Percentiles rank a stretch among this genome's conserved stretches.
Conservation (phyloP, 805 yeast genomes). For the Schwanniomyces occidentalis region DNA sequence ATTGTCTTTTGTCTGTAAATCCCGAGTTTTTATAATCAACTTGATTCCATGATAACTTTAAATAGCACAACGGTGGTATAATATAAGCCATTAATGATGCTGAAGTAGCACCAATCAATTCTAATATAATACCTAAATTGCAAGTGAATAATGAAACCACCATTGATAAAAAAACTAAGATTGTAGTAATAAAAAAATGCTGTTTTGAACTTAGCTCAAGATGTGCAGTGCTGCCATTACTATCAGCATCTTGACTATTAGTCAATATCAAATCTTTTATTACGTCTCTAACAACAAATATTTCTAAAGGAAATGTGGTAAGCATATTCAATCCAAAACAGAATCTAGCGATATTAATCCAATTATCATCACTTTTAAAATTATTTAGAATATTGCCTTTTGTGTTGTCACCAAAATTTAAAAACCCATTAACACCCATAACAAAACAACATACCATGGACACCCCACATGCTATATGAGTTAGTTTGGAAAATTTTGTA, state of each 20-base stretch:
- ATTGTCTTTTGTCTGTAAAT: slow-evolving; percentile 23
- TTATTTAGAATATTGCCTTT: slow-evolving; percentile 89
- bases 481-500: slow-evolving; percentile 69
- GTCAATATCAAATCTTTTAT: slow-evolving; percentile 58
- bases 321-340: slow-evolving; percentile 92
- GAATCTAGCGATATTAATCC: slow-evolving; percentile 83
- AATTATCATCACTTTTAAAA: slow-evolving; percentile 70
- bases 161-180: slow-evolving; percentile 69
- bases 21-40: slow-evolving; percentile 30
- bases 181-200: slow-evolving; percentile 66
- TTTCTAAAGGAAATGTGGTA: slow-evolving; percentile 87
- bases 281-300: slow-evolving; percentile 88
- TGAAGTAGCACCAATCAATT: slow-evolving; percentile 88
- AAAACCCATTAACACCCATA: slow-evolving; percentile 78
- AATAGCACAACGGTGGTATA: slow-evolving; percentile 81
- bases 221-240: slow-evolving; percentile 30
- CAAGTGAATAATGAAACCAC: slow-evolving; percentile 76
- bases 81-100: slow-evolving; percentile 93
- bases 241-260: slow-evolving; percentile 10
- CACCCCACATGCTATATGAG: slow-evolving; percentile 80
- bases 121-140: slow-evolving; percentile 84
- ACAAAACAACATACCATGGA: slow-evolving; percentile 76
- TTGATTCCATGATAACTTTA: slow-evolving; percentile 57
- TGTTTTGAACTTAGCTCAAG: slow-evolving; percentile 44
- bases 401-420: slow-evolving; percentile 72